Percentiles rank a stretch among this genome's conserved stretches.
Evolutionary conservation across 495 filamentous ascomycete species (phyloP).

Genomic region (Aspergillus olivimuriae): DNA sequence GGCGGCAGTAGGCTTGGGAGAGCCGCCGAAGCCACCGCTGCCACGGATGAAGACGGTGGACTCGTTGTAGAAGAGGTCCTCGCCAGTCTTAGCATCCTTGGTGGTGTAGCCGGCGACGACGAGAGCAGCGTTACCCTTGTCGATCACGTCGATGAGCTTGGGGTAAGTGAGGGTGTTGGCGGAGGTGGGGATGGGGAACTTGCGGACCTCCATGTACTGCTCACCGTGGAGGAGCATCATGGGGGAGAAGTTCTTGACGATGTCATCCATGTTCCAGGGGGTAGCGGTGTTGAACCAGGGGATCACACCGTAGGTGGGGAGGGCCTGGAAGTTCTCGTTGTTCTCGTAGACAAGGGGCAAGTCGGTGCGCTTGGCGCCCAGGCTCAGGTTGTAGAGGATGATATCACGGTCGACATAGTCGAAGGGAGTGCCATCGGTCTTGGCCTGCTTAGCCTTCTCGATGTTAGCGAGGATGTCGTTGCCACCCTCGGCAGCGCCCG

Average conservation of each 20-base stretch:
- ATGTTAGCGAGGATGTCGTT: constrained; percentile 61
- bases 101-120: constrained; percentile 75
- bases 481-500: constrained; percentile 37
- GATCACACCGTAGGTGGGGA: constrained; percentile 93
- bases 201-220: constrained; percentile 93
- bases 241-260: constrained; percentile 90
- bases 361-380: constrained; percentile 91
- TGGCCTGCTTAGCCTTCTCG: constrained; percentile 64
- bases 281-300: constrained; percentile 80
- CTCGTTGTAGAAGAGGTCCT: constrained; percentile 97
- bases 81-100: constrained; percentile 68
- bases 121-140: constrained; percentile 90
- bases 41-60: constrained; percentile 86
- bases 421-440: constrained; percentile 71
- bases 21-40: constrained; percentile 85
- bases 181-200: constrained; percentile 88
- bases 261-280: constrained; percentile 73
- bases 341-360: constrained; percentile 85
- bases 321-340: constrained; percentile 80
- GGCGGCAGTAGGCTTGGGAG: constrained; percentile 62
- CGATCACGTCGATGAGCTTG: constrained; percentile 86
- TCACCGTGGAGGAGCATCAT: constrained; percentile 99
- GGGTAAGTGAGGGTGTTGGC: constrained; percentile 74
- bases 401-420: constrained; percentile 78
- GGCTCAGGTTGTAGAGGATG: constrained; percentile 91